A percentile compares a stretch with the other conserved stretches of the same genome.
Conservation (phyloP, 305 asterid genomes). For the Fraxinus sp. region DNA sequence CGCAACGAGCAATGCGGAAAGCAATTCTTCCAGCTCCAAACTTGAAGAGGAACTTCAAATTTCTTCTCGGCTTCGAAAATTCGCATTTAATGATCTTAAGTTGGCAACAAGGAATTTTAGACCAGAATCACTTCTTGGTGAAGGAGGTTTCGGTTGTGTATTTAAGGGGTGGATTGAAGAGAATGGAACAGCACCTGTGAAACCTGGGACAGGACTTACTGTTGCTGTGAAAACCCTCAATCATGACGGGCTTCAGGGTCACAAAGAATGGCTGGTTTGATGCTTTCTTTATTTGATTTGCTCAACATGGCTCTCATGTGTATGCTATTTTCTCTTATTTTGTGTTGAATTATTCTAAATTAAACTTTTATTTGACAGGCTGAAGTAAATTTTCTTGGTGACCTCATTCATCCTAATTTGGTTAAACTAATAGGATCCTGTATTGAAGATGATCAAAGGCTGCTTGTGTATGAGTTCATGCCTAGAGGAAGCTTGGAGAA, state of each 20-base stretch:
- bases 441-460: slow-evolving; percentile 71
- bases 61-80: slow-evolving; percentile 61
- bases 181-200: slow-evolving; percentile 68
- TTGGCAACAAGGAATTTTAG: slow-evolving; percentile 72
- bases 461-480: slow-evolving; percentile 70
- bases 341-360: slow-evolving; percentile 7
- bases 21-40: slow-evolving; percentile 56
- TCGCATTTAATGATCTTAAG: slow-evolving; percentile 60
- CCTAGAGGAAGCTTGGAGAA: slow-evolving; percentile 82
- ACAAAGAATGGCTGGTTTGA: slow-evolving; percentile 90
- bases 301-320: background rate
- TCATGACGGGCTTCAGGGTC: slow-evolving; percentile 86
- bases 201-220: slow-evolving; percentile 79
- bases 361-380: slow-evolving; percentile 47
- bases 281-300: slow-evolving; percentile 15
- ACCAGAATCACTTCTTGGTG: slow-evolving; percentile 81
- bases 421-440: slow-evolving; percentile 69
- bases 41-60: slow-evolving; percentile 71
- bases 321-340: background rate
- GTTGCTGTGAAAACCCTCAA: slow-evolving; percentile 80
- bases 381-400: slow-evolving; percentile 69
- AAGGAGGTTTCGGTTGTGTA: slow-evolving; percentile 78
- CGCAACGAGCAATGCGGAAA: slow-evolving; percentile 58
- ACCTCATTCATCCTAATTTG: slow-evolving; percentile 65
- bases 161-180: slow-evolving; percentile 85